phyloP scores from a whole-genome alignment of 2,329 filamentous ascomycete genomes.

The Ophiocordyceps camponoti-leonardi region DNA sequence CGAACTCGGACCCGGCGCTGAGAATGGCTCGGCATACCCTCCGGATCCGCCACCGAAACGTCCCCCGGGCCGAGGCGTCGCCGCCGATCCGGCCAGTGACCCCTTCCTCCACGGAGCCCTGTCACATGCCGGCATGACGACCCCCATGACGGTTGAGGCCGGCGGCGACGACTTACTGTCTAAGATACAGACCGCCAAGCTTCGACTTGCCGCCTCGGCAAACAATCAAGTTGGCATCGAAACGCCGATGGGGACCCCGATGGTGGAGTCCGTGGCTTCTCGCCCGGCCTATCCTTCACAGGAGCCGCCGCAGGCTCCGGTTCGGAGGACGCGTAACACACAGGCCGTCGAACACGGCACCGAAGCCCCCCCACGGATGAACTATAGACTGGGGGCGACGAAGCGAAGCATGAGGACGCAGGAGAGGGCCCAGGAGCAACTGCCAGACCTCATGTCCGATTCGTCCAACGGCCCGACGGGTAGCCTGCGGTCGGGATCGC shows the following conservation, averaged over 20 bases:
- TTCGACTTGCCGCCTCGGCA: slow-evolving; percentile 22
- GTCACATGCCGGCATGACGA: slow-evolving; percentile 21
- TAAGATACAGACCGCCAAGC: slow-evolving; percentile 34
- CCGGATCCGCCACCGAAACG: slow-evolving; percentile 25
- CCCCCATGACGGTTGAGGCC: slow-evolving; percentile 22
- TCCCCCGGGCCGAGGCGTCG: slow-evolving; percentile 17
- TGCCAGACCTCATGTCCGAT: slow-evolving; percentile 24
- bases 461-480: slow-evolving; percentile 17
- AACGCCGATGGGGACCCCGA: slow-evolving; percentile 29
- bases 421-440: slow-evolving; percentile 12
- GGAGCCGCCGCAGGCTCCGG: slow-evolving; percentile 34
- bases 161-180: slow-evolving; percentile 39
- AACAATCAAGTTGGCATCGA: slow-evolving; percentile 31
- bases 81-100: slow-evolving; percentile 22
- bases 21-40: slow-evolving; percentile 14
- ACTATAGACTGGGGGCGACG: slow-evolving; percentile 30
- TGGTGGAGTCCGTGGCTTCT: slow-evolving; percentile 7
- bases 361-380: slow-evolving; percentile 48
- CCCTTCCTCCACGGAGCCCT: slow-evolving; percentile 36
- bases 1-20: slow-evolving; percentile 17
- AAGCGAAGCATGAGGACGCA: slow-evolving; percentile 22
- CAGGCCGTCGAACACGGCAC: slow-evolving; percentile 32
- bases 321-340: slow-evolving; percentile 34
- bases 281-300: slow-evolving; percentile 9
- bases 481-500: slow-evolving; percentile 17